A percentile compares a stretch with the other conserved stretches of the same genome.
Conservation (phyloP, 805 yeast genomes). For the Helenozyma rhizophorensis region DNA sequence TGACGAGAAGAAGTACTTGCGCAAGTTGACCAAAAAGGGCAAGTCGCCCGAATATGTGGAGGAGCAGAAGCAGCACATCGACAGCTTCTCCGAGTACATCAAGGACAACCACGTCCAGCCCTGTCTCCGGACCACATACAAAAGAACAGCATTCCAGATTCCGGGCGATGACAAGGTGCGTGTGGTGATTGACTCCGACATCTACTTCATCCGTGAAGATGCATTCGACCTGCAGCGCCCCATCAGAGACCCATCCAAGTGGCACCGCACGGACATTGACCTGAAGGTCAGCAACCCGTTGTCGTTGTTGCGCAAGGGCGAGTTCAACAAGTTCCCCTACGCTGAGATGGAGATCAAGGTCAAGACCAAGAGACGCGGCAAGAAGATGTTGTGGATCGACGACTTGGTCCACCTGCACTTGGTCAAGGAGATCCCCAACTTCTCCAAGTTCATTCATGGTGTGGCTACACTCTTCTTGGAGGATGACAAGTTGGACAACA, state of each 20-base stretch:
- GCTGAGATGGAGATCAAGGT: constrained; percentile 85
- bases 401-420: constrained; percentile 74
- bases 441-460: constrained; percentile 92
- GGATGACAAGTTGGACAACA: constrained; percentile 81
- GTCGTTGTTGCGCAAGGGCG: constrained; percentile 78
- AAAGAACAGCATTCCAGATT: constrained; percentile 94
- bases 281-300: constrained; percentile 66
- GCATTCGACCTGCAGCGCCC: constrained; percentile 81
- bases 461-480: constrained; percentile 83
- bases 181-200: constrained; percentile 85
- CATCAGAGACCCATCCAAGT: constrained; percentile 77
- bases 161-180: constrained; percentile 96
- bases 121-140: constrained; percentile 77
- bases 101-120: constrained; percentile 71
- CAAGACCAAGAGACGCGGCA: constrained; percentile 41
- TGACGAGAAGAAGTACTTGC: constrained; percentile 44
- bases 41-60: constrained; percentile 49
- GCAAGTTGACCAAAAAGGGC: constrained; percentile 61
- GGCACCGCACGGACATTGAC: constrained; percentile 95
- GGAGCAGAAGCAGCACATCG: constrained; percentile 50
- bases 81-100: constrained; percentile 60
- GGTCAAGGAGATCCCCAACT: constrained; percentile 91
- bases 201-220: constrained; percentile 86
- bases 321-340: constrained; percentile 76
- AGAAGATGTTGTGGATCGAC: constrained; percentile 71